Base-by-base conservation (phyloP, 1,284 basidiomycete genomes). In the Veloboletus limbatus region DNA sequence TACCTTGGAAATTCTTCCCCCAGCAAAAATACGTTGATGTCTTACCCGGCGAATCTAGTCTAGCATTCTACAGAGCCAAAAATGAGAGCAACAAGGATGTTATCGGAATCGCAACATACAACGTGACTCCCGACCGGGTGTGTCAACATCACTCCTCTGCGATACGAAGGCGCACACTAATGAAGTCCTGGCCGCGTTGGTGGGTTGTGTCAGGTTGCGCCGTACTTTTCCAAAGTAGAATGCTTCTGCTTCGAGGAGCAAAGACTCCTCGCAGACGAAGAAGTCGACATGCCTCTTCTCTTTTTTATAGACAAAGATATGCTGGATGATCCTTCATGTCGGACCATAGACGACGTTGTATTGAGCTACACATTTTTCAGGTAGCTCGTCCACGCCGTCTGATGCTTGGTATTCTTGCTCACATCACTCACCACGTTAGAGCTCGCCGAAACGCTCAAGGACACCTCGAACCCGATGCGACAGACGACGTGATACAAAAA, bases 171-270 rank as follows among this genome's bases (percentile, higher is more conserved):
- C 18, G 20, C 10, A 27, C 40, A 22, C 37, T 42, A 17, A 49
- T 20, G 2, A 16, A 26, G 11, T 11, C 5, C 7, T 24, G 20
- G 14, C n/a, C 28, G 26, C 18, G 11, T 28, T 14, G 27, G 8
- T 34, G 38, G 21, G 9, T n/a, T 11, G 31, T 21, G 13, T 39
- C 40, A 97, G 92, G 82, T 98, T 56, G 97, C 97, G 6, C 94
- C 96, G 0, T 99, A 98, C 69, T 99, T 99, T 65, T 92, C 95
- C 47, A 99, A 99, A 73, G 94, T 99, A 8, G 97, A 99, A 69
- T 99, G 97, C 59, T 99, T 99, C 75, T 99, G 97, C 70, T 99
- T 99, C 58, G 97, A 99, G 68, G 97, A 99, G 67, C 97, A 99
- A 69, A 91, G 88, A 59, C 79, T 99, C 16, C 74, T 97, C 18